Conservation (phyloP, 192 early-diverging fungal species). For the Phlyctochytrium arcticum region DNA sequence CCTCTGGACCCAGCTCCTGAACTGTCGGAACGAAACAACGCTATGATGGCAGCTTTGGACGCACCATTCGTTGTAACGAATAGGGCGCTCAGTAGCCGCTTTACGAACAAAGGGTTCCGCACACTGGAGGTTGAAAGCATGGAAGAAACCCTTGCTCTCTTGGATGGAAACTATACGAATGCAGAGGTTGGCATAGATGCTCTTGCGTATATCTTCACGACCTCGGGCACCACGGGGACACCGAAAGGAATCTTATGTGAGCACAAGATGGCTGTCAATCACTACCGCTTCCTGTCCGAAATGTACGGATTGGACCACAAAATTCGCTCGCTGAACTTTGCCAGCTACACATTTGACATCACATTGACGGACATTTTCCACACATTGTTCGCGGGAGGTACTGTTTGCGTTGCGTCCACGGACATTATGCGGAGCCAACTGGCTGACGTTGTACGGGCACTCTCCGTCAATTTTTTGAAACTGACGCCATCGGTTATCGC, state of each 20-base stretch:
- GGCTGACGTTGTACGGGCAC: background rate
- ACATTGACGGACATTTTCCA: conserved; percentile 10
- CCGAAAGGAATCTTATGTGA: conserved; percentile 32
- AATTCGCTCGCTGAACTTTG: background rate
- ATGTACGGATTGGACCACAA: background rate
- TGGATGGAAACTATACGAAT: background rate
- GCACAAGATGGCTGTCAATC: background rate
- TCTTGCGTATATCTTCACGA: conserved; percentile 31
- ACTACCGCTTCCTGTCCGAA: background rate
- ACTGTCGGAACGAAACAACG: background rate
- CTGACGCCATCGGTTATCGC: background rate
- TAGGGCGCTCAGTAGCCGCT: too few species aligned
- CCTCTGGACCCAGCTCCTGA: background rate
- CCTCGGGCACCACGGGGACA: conserved; percentile 39
- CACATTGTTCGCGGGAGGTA: background rate
- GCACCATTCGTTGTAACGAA: background rate
- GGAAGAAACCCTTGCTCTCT: background rate
- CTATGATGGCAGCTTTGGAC: background rate
- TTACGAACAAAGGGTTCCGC: background rate
- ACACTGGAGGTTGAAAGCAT: background rate
- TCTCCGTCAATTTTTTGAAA: background rate
- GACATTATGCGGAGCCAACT: background rate
- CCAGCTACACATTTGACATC: background rate
- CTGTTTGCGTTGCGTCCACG: background rate
- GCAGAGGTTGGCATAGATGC: too few species aligned